These are phyloP conservation scores for Chrysoporthe cubensis DNA, from an alignment of 2,329 filamentous ascomycete species.

Conservation along the genomic window DNA sequence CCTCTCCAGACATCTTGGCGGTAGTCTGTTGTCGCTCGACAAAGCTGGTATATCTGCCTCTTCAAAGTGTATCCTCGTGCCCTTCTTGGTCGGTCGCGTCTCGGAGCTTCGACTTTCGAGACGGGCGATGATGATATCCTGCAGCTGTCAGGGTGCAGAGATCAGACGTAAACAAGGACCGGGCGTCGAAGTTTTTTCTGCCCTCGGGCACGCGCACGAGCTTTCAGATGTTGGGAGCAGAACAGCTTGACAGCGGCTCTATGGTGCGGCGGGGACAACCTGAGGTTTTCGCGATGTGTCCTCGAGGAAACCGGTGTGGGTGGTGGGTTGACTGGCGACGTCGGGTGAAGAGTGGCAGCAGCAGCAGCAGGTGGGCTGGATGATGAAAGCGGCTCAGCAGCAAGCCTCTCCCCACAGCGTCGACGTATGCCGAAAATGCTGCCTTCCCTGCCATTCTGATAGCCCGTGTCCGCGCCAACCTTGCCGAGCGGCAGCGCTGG, in stretches of 20 bases:
- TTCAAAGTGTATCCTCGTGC: background rate
- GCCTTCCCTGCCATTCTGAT: slow-evolving; percentile 13
- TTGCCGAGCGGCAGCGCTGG: slow-evolving; percentile 8
- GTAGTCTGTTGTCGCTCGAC: slow-evolving; percentile 26
- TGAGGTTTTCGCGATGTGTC: slow-evolving; percentile 7
- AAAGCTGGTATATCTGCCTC: background rate
- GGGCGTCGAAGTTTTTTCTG: slow-evolving; percentile 8
- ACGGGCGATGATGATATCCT: background rate
- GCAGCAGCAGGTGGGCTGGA: slow-evolving; percentile 2
- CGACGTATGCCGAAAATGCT: slow-evolving; percentile 14
- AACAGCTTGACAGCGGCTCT: background rate
- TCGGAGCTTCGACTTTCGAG: background rate
- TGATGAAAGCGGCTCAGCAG: slow-evolving; percentile 26
- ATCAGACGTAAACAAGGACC: slow-evolving; percentile 5
- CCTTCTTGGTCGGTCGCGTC: slow-evolving; percentile 3
- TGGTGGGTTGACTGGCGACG: background rate
- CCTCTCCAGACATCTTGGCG: slow-evolving; percentile 86
- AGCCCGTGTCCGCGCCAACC: slow-evolving; percentile 3
- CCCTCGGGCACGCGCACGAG: slow-evolving; percentile 3
- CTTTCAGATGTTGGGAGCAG: background rate
- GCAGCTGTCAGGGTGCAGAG: slow-evolving; percentile 7
- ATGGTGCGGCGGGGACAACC: background rate
- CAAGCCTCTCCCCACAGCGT: background rate
- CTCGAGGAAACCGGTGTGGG: slow-evolving; percentile 4
- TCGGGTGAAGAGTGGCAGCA: background rate